A percentile compares a stretch with the other conserved stretches of the same genome.
Evolutionary conservation across 805 yeast genomes (phyloP).

Genomic region (Pichia ethanolica): DNA sequence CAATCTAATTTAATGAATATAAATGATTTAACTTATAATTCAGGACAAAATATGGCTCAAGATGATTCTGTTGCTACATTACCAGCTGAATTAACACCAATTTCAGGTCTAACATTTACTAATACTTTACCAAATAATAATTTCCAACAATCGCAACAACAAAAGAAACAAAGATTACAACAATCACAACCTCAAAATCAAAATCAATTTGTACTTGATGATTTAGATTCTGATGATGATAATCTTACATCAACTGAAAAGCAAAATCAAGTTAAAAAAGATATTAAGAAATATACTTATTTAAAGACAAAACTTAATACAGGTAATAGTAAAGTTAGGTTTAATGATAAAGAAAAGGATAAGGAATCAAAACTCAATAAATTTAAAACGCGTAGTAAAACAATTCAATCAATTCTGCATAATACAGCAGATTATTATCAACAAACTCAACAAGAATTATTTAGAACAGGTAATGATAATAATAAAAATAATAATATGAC

Average conservation of each 20-base stretch:
- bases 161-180: neutral
- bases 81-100: slow-evolving; percentile 17
- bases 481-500: neutral
- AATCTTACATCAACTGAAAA: neutral
- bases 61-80: slow-evolving; percentile 12
- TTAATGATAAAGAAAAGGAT: neutral
- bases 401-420: slow-evolving; percentile 22
- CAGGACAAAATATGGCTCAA: neutral
- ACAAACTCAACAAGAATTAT: slow-evolving; percentile 12
- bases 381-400: slow-evolving; percentile 17
- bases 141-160: slow-evolving; percentile 1
- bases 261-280: neutral
- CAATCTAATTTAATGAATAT: neutral
- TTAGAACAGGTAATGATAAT: slow-evolving; percentile 1
- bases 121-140: slow-evolving; percentile 5
- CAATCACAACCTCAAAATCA: neutral
- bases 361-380: slow-evolving; percentile 19
- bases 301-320: neutral
- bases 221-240: slow-evolving; percentile 16
- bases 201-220: slow-evolving; percentile 4
- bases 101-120: slow-evolving; percentile 15
- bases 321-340: neutral
- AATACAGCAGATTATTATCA: slow-evolving; percentile 17
- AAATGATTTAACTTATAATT: neutral
- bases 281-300: slow-evolving; percentile 4